phyloP scores from a whole-genome alignment of 2,329 filamentous ascomycete species.

The Clonostachys solani region DNA sequence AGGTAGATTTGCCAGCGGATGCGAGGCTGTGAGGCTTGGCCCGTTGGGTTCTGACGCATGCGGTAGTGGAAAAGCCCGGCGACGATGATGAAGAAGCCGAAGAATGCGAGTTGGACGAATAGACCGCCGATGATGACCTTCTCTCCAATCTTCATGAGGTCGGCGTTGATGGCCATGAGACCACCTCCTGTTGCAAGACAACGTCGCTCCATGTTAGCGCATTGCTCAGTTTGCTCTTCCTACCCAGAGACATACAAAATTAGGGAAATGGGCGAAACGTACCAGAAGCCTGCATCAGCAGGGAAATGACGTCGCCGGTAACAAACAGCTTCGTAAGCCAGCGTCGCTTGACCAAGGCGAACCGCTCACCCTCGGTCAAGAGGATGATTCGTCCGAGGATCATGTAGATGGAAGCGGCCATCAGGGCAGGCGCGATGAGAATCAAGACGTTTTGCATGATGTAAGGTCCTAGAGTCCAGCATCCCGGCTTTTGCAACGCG shows the following conservation, averaged over 20 bases:
- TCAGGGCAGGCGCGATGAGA: conserved; percentile 25
- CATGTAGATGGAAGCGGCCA: conserved; percentile 41
- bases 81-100: conserved; percentile 48
- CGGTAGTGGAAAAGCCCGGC: conserved; percentile 43
- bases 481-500: conserved; percentile 11
- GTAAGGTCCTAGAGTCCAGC: conserved; percentile 14
- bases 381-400: conserved; percentile 30
- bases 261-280: background rate
- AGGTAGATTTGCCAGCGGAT: conserved; percentile 27
- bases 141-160: conserved; percentile 28
- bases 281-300: conserved; percentile 35
- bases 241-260: background rate
- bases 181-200: too few relatives aligned
- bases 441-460: conserved; percentile 23
- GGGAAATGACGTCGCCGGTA: conserved; percentile 40
- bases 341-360: conserved; percentile 13
- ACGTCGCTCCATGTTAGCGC: conserved; percentile 15
- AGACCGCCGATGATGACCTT: conserved; percentile 53
- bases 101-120: conserved; percentile 51
- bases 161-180: conserved; percentile 6
- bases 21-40: background rate
- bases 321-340: conserved; percentile 49
- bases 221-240: background rate
- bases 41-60: conserved; percentile 7
- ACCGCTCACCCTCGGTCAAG: conserved; percentile 18